phyloP scores from a whole-genome alignment of 805 yeast genomes.

The Wickerhamiella occidentalis region DNA sequence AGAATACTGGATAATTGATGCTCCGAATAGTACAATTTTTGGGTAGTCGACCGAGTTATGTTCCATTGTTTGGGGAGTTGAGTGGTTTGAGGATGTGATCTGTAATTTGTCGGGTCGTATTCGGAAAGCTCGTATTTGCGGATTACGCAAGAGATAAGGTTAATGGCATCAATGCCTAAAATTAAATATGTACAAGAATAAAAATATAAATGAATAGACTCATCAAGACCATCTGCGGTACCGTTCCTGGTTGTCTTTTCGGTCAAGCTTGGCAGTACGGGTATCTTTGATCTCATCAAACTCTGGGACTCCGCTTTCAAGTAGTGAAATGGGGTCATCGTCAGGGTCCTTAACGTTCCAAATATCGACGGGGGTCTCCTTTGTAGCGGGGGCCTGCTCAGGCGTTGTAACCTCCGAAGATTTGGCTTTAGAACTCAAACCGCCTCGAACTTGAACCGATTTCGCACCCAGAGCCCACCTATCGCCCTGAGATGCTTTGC shows the following conservation, averaged over 20 bases:
- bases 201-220: too few relatives aligned
- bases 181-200: not conserved
- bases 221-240: slow-evolving; percentile 5
- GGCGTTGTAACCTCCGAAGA: not conserved
- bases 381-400: not conserved
- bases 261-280: slow-evolving; percentile 14
- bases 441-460: slow-evolving; percentile 32
- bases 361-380: not conserved
- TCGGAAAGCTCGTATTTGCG: too few relatives aligned
- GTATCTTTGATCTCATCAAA: not conserved
- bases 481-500: slow-evolving; percentile 77
- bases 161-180: not conserved
- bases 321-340: slow-evolving; percentile 7
- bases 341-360: not conserved
- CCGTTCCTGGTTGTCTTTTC: slow-evolving; percentile 12
- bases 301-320: slow-evolving; percentile 11
- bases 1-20: slow-evolving; percentile 21
- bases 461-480: slow-evolving; percentile 70
- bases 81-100: too few relatives aligned
- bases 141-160: too few relatives aligned
- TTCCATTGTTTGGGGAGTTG: not conserved
- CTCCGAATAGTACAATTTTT: slow-evolving; percentile 52
- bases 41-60: not conserved
- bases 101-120: too few relatives aligned
- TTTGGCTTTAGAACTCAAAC: slow-evolving; percentile 12